Conservation (phyloP, 2,329 filamentous ascomycete species). For the Acarospora socialis region DNA sequence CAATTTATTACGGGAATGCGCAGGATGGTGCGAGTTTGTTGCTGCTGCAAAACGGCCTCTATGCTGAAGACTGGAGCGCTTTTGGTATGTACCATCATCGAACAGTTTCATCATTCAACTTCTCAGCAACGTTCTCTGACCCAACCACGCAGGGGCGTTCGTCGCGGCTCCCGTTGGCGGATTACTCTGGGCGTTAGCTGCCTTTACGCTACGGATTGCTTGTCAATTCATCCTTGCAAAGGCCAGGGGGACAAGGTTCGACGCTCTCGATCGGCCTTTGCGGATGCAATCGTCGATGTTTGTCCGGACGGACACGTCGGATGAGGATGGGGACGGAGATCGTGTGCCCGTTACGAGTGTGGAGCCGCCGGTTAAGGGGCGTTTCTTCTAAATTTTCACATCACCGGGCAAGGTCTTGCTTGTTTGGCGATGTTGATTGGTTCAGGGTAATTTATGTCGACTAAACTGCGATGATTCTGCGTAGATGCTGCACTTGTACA, state of each 20-base stretch:
- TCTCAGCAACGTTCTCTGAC: neutral
- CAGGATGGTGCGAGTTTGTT: slow-evolving; percentile 51
- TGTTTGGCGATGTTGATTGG: neutral
- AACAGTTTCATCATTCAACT: neutral
- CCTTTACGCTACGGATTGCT: slow-evolving; percentile 44
- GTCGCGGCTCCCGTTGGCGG: slow-evolving; percentile 66
- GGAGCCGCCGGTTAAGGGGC: slow-evolving; percentile 6
- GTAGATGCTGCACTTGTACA: slow-evolving; percentile 5
- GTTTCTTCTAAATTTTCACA: slow-evolving; percentile 9
- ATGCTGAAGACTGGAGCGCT: slow-evolving; percentile 63
- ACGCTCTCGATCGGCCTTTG: slow-evolving; percentile 47
- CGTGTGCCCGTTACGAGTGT: slow-evolving; percentile 21
- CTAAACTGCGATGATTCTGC: neutral
- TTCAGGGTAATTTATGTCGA: neutral
- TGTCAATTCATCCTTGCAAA: slow-evolving; percentile 46
- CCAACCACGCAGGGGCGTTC: slow-evolving; percentile 42
- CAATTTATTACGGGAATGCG: slow-evolving; percentile 60
- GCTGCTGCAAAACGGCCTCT: slow-evolving; percentile 58
- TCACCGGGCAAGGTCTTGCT: neutral
- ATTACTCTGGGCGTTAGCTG: slow-evolving; percentile 54
- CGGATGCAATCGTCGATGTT: slow-evolving; percentile 7
- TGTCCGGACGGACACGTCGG: slow-evolving; percentile 10
- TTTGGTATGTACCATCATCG: slow-evolving; percentile 39
- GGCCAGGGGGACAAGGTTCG: slow-evolving; percentile 46
- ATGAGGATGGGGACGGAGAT: slow-evolving; percentile 17